These are phyloP conservation scores for Cyanidium caldarium DNA, from an alignment of 23 red algal genomes.

Conservation along the genomic window DNA sequence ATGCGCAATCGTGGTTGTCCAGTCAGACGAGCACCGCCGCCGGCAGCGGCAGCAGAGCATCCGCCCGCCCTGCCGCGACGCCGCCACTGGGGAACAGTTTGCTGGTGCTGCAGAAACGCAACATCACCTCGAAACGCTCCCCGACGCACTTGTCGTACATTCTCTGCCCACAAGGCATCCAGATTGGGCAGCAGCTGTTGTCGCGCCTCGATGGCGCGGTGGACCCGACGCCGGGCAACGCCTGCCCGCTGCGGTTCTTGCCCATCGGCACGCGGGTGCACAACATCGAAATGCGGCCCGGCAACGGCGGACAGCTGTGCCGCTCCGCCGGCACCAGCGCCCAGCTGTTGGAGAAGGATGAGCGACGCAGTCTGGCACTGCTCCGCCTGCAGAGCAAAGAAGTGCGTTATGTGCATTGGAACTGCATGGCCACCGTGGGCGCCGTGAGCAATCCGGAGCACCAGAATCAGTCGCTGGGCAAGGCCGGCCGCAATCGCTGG, in stretches of 20 bases:
- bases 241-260: constrained; percentile 58
- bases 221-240: constrained; percentile 79
- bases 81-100: not conserved
- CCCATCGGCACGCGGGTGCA: constrained; percentile 81
- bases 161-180: constrained; percentile 63
- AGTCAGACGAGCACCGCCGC: not conserved
- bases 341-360: constrained; percentile 49
- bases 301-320: constrained; percentile 54
- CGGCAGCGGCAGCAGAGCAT: not conserved
- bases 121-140: constrained; percentile 5
- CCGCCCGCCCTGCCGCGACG: too few relatives aligned
- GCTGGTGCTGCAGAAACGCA: constrained; percentile 18
- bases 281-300: constrained; percentile 79
- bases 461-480: constrained; percentile 77
- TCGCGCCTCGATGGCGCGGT: constrained; percentile 24
- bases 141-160: constrained; percentile 73
- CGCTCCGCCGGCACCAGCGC: constrained; percentile 84
- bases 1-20: not conserved
- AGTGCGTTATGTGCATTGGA: constrained; percentile 42
- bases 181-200: constrained; percentile 50
- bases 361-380: constrained; percentile 32
- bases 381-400: constrained; percentile 71
- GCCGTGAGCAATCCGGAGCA: constrained; percentile 90
- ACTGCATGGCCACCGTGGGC: constrained; percentile 87
- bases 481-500: constrained; percentile 76